Conservation (phyloP, 257 asterid genomes). For the Echites panduratus region DNA sequence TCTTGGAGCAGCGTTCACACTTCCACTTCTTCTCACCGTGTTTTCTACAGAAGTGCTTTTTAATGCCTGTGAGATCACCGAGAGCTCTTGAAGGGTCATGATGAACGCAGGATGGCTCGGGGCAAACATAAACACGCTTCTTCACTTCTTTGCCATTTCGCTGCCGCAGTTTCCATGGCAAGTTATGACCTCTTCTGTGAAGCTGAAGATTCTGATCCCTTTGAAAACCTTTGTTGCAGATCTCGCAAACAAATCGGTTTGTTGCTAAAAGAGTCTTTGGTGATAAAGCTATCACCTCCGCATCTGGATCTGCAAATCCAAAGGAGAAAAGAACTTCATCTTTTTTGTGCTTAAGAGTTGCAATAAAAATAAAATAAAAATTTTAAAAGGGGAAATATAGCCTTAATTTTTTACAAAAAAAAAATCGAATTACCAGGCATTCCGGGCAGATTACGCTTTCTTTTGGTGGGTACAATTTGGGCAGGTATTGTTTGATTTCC, state of each 20-base stretch:
- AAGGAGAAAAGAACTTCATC: neutral
- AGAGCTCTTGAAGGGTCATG: slow-evolving; percentile 83
- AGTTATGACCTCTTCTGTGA: slow-evolving; percentile 84
- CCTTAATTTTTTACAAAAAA: neutral
- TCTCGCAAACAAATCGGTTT: slow-evolving; percentile 80
- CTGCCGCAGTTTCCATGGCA: slow-evolving; percentile 93
- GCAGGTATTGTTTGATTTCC: slow-evolving; percentile 23
- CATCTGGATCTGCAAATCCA: slow-evolving; percentile 64
- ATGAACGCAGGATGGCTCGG: slow-evolving; percentile 61
- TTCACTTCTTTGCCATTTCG: slow-evolving; percentile 45
- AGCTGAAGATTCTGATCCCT: slow-evolving; percentile 92
- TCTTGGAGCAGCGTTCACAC: slow-evolving; percentile 84
- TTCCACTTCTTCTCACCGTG: slow-evolving; percentile 86
- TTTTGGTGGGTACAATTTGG: slow-evolving; percentile 38
- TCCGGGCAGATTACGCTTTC: slow-evolving; percentile 84
- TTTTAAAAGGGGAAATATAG: neutral
- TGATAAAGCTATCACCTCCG: slow-evolving; percentile 80
- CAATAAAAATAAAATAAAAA: too few relatives aligned
- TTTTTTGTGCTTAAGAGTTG: neutral
- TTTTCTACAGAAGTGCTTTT: slow-evolving; percentile 82
- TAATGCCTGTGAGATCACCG: slow-evolving; percentile 90
- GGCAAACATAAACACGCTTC: slow-evolving; percentile 87
- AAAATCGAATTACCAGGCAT: slow-evolving; percentile 64
- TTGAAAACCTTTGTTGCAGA: slow-evolving; percentile 92
- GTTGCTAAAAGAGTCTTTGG: slow-evolving; percentile 73